phyloP scores from a whole-genome alignment of 345 rosid genomes.

The Arabis alpina region DNA sequence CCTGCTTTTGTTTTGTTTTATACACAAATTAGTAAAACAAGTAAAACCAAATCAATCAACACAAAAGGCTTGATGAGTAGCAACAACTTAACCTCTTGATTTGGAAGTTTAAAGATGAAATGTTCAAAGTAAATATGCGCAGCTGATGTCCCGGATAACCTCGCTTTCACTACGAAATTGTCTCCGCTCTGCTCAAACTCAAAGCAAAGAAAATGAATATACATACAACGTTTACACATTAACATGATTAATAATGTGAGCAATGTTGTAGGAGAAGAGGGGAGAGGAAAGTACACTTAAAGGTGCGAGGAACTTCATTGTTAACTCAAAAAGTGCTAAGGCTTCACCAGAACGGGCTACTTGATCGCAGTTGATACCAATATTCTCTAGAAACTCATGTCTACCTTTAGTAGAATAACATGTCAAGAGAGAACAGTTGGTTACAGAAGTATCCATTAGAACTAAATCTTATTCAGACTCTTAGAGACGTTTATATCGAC shows the following conservation, averaged over 20 bases:
- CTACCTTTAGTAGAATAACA: constrained; percentile 53
- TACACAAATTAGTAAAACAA: constrained; percentile 1
- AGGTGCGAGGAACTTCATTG: constrained; percentile 78
- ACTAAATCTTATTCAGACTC: no score
- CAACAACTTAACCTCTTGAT: constrained; percentile 56
- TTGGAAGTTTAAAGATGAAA: constrained; percentile 72
- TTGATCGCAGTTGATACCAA: constrained; percentile 69
- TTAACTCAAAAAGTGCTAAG: constrained; percentile 70
- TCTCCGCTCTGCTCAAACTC: constrained; percentile 65
- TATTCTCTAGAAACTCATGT: constrained; percentile 73
- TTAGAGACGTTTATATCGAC: no score
- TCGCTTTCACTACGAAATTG: constrained; percentile 66
- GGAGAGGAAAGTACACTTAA: constrained; percentile 53
- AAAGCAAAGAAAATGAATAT: constrained; percentile 10
- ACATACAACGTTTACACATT: neutral
- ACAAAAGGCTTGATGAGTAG: constrained; percentile 6
- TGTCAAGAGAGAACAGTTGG: constrained; percentile 2
- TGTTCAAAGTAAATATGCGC: constrained; percentile 76
- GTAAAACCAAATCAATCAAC: neutral
- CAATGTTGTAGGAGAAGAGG: neutral
- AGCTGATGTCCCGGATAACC: constrained; percentile 71
- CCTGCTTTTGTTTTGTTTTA: constrained; percentile 42
- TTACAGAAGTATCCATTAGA: neutral
- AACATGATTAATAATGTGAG: neutral
- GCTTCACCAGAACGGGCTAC: constrained; percentile 77